A percentile compares a stretch with the other conserved stretches of the same genome.
Evolutionary conservation across 495 filamentous ascomycete genomes (phyloP).

Genomic region (Neurospora discreta): DNA sequence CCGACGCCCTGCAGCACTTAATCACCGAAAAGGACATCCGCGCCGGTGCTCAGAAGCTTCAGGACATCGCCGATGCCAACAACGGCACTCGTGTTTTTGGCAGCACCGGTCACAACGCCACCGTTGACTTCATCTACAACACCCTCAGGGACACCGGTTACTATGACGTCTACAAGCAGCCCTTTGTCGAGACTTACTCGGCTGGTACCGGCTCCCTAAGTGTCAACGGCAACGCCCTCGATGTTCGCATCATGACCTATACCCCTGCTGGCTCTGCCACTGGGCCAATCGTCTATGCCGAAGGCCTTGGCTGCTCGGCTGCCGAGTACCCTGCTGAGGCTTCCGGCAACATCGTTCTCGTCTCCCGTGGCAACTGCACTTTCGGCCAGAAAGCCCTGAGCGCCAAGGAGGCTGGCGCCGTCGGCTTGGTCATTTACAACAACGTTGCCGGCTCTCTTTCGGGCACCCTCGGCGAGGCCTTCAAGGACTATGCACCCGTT

Average conservation of each 20-base stretch:
- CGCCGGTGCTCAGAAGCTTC: conserved; percentile 33
- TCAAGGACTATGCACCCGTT: conserved; percentile 39
- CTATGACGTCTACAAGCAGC: conserved; percentile 51
- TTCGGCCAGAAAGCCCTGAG: conserved; percentile 50
- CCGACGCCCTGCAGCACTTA: conserved; percentile 18
- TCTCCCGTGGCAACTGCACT: conserved; percentile 49
- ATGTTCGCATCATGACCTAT: conserved; percentile 26
- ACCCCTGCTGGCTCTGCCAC: conserved; percentile 34
- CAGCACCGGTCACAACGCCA: conserved; percentile 48
- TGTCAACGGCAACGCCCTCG: conserved; percentile 19
- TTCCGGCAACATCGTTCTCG: conserved; percentile 47
- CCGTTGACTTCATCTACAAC: conserved; percentile 49
- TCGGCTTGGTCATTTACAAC: conserved; percentile 54
- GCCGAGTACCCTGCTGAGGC: conserved; percentile 46
- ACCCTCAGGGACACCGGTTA: conserved; percentile 37
- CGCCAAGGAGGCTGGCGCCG: conserved; percentile 49
- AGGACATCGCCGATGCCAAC: conserved; percentile 27
- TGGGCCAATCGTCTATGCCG: conserved; percentile 32
- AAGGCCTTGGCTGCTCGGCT: conserved; percentile 44
- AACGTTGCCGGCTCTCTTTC: conserved; percentile 41
- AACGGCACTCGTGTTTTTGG: conserved; percentile 47
- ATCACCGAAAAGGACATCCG: conserved; percentile 31
- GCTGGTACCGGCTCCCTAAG: conserved; percentile 23
- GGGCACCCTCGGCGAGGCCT: conserved; percentile 44
- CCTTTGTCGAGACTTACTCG: conserved; percentile 34